Base-by-base conservation (phyloP, 2,329 filamentous ascomycete species). In the Pseudocercospora fuligena region DNA sequence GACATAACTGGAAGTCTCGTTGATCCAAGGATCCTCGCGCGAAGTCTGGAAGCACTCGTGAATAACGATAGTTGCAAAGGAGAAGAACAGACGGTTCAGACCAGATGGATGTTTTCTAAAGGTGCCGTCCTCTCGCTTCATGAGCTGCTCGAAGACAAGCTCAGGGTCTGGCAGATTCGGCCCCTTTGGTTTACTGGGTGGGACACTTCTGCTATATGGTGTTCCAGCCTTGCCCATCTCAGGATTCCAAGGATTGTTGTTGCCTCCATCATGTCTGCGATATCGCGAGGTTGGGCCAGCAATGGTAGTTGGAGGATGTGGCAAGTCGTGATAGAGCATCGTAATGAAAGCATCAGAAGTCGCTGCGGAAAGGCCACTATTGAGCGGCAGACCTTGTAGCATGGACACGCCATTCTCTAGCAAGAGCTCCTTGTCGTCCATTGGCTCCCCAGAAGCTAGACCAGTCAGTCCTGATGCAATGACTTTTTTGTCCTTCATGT, bases 181-280 rank as follows among this genome's bases (percentile, higher is more conserved):
- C n/a, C 83, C 83, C 73, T 85, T 84, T 4, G 82, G 78, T 70
- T 83, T 82, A 67, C 78, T 70, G 0, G 82, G 81, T 19, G 82
- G 81, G 9, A 84, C 82, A 60, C 75, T 83, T 63, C 82, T 77
- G 19, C 76, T 73, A 71, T 84, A 84, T 2, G 82, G 80, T 2
- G 80, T 78, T 5, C 84, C 83, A 14, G 84, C 84, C 70, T 84
- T 85, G 69, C 84, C 84, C 78, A 86, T 82, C 60, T 85, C 82
- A 1, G 84, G 83, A 47, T 77, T 71, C 80, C 82, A 84, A 5
- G 56, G 56, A 25, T 58, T 86, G 71, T 84, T 84, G 21, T 76
- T 75, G 40, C 80, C 76, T 5, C 82, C 82, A 68, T 84, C 82
- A 66, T 82, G 79, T 66, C 77, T 73, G 69, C 82, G 74, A 70